These are phyloP conservation scores for Apiospora kogelbergensis DNA, from an alignment of 2,329 filamentous ascomycete species.

Conservation along the genomic window DNA sequence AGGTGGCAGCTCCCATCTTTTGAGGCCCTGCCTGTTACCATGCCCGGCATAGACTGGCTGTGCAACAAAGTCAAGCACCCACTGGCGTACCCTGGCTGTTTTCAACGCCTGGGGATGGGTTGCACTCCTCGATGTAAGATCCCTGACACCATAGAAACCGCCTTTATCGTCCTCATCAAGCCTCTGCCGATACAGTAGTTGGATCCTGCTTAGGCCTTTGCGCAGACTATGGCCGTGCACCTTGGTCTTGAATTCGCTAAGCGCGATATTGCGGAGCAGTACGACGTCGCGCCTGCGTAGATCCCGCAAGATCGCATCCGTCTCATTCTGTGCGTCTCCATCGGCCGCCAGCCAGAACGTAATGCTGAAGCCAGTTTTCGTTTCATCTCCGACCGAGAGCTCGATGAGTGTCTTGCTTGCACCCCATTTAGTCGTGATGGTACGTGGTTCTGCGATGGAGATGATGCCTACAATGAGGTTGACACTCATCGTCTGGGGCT, in stretches of 20 bases:
- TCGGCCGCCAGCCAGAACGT: conserved; percentile 73
- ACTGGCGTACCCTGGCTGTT: conserved; percentile 67
- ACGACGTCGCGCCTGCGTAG: conserved; percentile 75
- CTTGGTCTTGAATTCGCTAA: conserved; percentile 71
- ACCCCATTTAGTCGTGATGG: conserved; percentile 67
- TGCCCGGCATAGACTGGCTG: conserved; percentile 8
- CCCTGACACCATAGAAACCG: conserved; percentile 56
- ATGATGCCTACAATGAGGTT: conserved; percentile 82
- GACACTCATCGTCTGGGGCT: conserved; percentile 78
- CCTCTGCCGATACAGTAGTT: conserved; percentile 61
- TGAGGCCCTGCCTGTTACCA: conserved; percentile 20
- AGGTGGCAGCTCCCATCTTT: conserved; percentile 33
- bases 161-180: conserved; percentile 50
- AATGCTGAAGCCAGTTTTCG: conserved; percentile 74
- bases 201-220: conserved; percentile 66
- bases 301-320: conserved; percentile 22
- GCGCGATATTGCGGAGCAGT: conserved; percentile 74
- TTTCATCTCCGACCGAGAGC: conserved; percentile 82
- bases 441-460: conserved; percentile 65
- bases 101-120: conserved; percentile 58
- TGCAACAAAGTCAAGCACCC: conserved; percentile 71
- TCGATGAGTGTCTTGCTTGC: conserved; percentile 68
- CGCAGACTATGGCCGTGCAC: conserved; percentile 86
- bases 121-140: conserved; percentile 39
- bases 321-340: conserved; percentile 22